Evolutionary conservation across 129 eudicot species (phyloP), one percentile per base, ranked within the genome.

Genomic region (Ambrosia artemisiifolia): DNA sequence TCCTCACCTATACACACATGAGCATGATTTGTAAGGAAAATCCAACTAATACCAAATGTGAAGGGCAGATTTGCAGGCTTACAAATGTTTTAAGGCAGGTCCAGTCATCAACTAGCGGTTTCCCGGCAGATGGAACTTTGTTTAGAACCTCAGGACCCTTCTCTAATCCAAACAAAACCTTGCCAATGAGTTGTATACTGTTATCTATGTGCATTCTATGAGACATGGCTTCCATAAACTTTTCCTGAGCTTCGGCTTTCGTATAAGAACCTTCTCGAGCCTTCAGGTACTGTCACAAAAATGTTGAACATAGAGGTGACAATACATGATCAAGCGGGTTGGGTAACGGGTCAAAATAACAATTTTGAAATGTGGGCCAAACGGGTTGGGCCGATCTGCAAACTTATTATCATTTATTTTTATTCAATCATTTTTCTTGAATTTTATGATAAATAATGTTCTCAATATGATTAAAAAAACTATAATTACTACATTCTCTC

Each of bases 61-160:
- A 24, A 24, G 0, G 17, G 38, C 12, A 32, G 42, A 42, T 42
- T 44, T 81, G 78, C 11, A 35, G 36, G 47, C 50, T 66, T 87
- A 94, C 99, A 85, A 88, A 65, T 32, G 96, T 79, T 74, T 90
- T 90, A 53, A 94, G 89, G 80, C 99, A 86, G 53, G 71, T 48
- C 97, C 99, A 94, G 81, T 94, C 96, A 77, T 94, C 91, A 57
- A 84, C 94, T 60, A 90, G 84, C 67, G 99, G 97, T 70, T 76
- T 80, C 32, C 94, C 96, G 14, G 88, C 49, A 24, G 93, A 82
- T 74, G 91, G 85, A 30, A 94, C 85, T 56, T 74, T 30, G 11
- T 85, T 83, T 63, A 93, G 79, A 78, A 84, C 84, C 62, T 82
- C 73, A 14, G 80, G 79, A 33, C 90, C 94, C 48, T 75, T 86